phyloP scores from a whole-genome alignment of 345 rosid species.

The Salix koriyanagi region DNA sequence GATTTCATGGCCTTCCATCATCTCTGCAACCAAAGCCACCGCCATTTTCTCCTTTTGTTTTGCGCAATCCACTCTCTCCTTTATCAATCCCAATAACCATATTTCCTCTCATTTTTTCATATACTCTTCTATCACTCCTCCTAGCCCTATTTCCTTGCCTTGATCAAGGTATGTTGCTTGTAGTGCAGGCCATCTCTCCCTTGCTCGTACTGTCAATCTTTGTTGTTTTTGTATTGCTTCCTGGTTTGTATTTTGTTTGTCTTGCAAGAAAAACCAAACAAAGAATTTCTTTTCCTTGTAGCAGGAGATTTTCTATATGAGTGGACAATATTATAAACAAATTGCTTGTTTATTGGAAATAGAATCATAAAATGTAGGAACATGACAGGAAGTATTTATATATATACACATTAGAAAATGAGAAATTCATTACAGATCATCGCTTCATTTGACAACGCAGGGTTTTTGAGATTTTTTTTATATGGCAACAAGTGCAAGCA shows the following conservation, averaged over 20 bases:
- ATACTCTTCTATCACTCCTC: slow-evolving; percentile 9
- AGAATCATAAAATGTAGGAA: not conserved
- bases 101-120: not conserved
- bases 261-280: not conserved
- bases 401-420: not conserved
- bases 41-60: not conserved
- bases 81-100: slow-evolving; percentile 9
- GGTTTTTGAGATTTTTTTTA: not conserved
- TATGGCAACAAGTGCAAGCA: slow-evolving; percentile 38
- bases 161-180: slow-evolving; percentile 26
- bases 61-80: slow-evolving; percentile 35
- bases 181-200: not conserved
- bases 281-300: not conserved
- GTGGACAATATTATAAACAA: not conserved
- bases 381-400: not conserved
- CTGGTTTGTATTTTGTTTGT: not conserved
- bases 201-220: not conserved
- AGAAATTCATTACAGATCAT: not conserved
- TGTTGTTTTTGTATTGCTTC: not conserved
- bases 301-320: not conserved
- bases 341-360: not conserved
- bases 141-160: slow-evolving; percentile 8
- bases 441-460: slow-evolving; percentile 11
- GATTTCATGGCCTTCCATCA: slow-evolving; percentile 6
- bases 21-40: not conserved